phyloP scores from a whole-genome alignment of 176 grass and related monocot genomes.

The Aechmea fasciata region DNA sequence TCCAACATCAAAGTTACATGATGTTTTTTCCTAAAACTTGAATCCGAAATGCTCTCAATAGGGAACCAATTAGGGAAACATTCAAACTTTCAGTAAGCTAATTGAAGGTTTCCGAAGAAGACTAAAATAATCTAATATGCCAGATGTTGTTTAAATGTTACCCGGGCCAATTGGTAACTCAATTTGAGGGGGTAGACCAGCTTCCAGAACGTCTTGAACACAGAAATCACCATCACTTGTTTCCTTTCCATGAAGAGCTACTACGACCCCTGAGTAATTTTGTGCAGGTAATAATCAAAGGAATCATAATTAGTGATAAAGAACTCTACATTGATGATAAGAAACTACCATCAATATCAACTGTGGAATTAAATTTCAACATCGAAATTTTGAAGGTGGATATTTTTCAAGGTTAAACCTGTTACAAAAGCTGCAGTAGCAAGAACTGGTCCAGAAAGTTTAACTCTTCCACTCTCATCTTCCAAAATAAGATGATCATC shows the following conservation, averaged over 20 bases:
- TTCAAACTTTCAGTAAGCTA: no score
- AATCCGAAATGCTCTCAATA: no score
- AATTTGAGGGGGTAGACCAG: slow-evolving; percentile 76
- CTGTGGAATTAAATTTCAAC: neutral
- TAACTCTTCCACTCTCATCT: slow-evolving; percentile 98
- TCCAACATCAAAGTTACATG: neutral
- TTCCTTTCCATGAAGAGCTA: slow-evolving; percentile 87
- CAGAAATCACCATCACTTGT: slow-evolving; percentile 83
- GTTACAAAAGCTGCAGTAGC: slow-evolving; percentile 63
- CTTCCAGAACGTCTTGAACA: slow-evolving; percentile 85
- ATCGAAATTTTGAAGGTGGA: neutral
- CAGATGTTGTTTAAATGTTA: slow-evolving; percentile 32
- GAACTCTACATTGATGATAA: neutral
- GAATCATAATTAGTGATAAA: neutral
- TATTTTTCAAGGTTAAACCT: slow-evolving; percentile 29
- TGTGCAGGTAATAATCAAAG: neutral
- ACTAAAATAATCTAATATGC: slow-evolving; percentile 1
- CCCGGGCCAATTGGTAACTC: slow-evolving; percentile 32
- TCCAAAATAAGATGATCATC: slow-evolving; percentile 98
- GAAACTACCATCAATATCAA: neutral
- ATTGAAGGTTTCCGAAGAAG: no score
- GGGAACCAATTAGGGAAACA: no score
- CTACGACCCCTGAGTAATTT: slow-evolving; percentile 46
- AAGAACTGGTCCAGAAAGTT: slow-evolving; percentile 61
- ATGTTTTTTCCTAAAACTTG: no score